These are phyloP conservation scores for Flaveria sonorensis DNA, from an alignment of 129 eudicot genomes.

Conservation along the genomic window DNA sequence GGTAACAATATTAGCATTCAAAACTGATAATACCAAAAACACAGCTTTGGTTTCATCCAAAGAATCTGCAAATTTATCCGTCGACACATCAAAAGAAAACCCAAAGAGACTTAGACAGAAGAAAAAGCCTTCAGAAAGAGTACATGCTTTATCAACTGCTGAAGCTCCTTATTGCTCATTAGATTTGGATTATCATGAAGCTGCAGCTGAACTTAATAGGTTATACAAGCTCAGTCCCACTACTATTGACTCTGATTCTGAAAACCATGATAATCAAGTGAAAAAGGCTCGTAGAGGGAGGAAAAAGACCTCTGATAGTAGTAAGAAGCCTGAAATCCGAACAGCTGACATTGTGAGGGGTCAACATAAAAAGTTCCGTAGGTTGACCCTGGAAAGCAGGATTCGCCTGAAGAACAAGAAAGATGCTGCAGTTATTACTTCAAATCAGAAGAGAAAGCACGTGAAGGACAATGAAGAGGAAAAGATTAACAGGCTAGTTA, in stretches of 20 bases:
- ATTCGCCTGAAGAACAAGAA: conserved; percentile 58
- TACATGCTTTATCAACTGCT: conserved; percentile 55
- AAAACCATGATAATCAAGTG: conserved; percentile 38
- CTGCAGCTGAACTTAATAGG: conserved; percentile 82
- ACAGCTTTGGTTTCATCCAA: conserved; percentile 55
- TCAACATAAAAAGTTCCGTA: conserved; percentile 41
- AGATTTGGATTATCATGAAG: conserved; percentile 79
- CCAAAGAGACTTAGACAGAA: conserved; percentile 53
- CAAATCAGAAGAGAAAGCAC: conserved; percentile 42
- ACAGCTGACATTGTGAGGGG: conserved; percentile 57
- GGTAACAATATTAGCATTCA: conserved; percentile 54
- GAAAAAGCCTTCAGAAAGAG: conserved; percentile 57
- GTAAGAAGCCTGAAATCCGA: conserved; percentile 34
- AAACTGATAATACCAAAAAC: conserved; percentile 59
- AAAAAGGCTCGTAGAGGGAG: conserved; percentile 49
- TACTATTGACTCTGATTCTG: conserved; percentile 40
- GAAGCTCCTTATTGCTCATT: conserved; percentile 62
- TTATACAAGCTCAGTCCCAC: conserved; percentile 73
- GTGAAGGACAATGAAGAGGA: conserved; percentile 51
- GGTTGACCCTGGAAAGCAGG: conserved; percentile 87
- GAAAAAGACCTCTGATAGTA: conserved; percentile 49
- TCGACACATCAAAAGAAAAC: conserved; percentile 58
- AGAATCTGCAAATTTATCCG: conserved; percentile 52
- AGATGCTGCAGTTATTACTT: conserved; percentile 43
- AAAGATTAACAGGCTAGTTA: conserved; percentile 64